A percentile compares a stretch with the other conserved stretches of the same genome.
phyloP scores from a whole-genome alignment of 176 grass and related monocot genomes.

The Pharus latifolius region DNA sequence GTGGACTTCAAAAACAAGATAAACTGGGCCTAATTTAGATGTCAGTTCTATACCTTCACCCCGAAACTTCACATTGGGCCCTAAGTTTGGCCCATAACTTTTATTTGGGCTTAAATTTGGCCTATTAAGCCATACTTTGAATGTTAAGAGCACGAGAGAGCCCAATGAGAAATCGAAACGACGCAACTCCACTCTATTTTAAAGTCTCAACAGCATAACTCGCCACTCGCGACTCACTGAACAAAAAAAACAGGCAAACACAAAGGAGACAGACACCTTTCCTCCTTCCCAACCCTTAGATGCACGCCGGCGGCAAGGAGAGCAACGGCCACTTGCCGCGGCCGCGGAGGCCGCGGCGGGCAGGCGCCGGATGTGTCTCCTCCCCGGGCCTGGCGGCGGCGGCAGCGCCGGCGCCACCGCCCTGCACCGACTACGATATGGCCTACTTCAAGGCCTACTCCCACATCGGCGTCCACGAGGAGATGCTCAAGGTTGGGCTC shows the following conservation, averaged over 20 bases:
- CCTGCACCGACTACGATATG: constrained; percentile 78
- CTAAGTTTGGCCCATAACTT: too few relatives aligned
- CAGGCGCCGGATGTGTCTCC: not conserved
- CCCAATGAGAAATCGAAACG: too few relatives aligned
- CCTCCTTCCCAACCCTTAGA: constrained; percentile 18
- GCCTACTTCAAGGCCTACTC: constrained; percentile 95
- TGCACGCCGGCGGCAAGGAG: constrained; percentile 32
- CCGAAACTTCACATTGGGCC: too few relatives aligned
- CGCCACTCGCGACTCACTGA: constrained; percentile 3
- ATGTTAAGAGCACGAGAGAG: too few relatives aligned
- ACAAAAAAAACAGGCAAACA: too few relatives aligned
- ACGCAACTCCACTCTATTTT: too few relatives aligned
- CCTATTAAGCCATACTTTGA: too few relatives aligned
- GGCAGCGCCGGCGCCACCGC: constrained; percentile 23
- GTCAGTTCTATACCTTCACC: too few relatives aligned
- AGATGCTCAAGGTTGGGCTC: constrained; percentile 75
- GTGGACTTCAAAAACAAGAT: too few relatives aligned
- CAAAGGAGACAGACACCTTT: not conserved
- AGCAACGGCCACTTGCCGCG: constrained; percentile 43
- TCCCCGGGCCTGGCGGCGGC: not conserved
- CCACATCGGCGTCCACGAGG: constrained; percentile 83
- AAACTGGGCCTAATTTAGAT: too few relatives aligned
- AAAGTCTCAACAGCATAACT: too few relatives aligned
- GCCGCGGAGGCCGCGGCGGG: constrained; percentile 46
- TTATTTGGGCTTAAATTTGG: too few relatives aligned